Conservation (phyloP, 2,329 filamentous ascomycete species). For the Aspergillus cejpii region DNA sequence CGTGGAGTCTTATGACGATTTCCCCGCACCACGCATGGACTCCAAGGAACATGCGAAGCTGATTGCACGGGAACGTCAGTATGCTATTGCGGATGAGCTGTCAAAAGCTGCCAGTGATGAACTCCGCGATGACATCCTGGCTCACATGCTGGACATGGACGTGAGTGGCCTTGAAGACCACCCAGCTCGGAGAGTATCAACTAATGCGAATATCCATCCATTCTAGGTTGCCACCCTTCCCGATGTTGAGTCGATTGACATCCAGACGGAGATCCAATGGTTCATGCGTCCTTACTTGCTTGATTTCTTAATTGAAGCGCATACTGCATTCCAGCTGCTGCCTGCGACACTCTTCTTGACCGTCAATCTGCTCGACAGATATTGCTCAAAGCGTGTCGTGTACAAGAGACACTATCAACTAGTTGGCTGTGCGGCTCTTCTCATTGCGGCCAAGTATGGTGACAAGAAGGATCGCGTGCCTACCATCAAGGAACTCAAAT, state of each 20-base stretch:
- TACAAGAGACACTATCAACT: conserved; percentile 99
- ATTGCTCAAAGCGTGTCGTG: conserved; percentile 94
- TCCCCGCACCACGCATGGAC: conserved; percentile 50
- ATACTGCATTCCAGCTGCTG: conserved; percentile 86
- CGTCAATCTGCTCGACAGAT: conserved; percentile 91
- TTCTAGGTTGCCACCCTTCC: conserved; percentile 73
- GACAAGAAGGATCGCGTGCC: conserved; percentile 99
- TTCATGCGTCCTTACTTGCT: conserved; percentile 98
- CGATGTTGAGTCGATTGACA: conserved; percentile 96
- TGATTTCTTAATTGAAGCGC: conserved; percentile 95
- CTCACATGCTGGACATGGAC: conserved; percentile 96
- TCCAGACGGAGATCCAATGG: conserved; percentile 99
- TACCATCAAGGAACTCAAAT: conserved; percentile 92
- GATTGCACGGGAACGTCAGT: conserved; percentile 74
- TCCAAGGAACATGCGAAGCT: conserved; percentile 70
- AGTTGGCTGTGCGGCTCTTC: conserved; percentile 87
- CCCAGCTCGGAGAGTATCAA: not conserved
- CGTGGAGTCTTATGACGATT: conserved; percentile 55
- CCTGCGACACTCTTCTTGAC: conserved; percentile 94
- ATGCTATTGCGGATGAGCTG: conserved; percentile 80
- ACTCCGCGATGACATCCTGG: conserved; percentile 88
- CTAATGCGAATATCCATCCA: conserved; percentile 21
- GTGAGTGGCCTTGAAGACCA: conserved; percentile 30
- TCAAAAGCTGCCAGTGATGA: conserved; percentile 79
- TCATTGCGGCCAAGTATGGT: conserved; percentile 97